Evolutionary conservation across 768 basidiomycete genomes (phyloP).

Genomic region (Phylloporus arenicola): DNA sequence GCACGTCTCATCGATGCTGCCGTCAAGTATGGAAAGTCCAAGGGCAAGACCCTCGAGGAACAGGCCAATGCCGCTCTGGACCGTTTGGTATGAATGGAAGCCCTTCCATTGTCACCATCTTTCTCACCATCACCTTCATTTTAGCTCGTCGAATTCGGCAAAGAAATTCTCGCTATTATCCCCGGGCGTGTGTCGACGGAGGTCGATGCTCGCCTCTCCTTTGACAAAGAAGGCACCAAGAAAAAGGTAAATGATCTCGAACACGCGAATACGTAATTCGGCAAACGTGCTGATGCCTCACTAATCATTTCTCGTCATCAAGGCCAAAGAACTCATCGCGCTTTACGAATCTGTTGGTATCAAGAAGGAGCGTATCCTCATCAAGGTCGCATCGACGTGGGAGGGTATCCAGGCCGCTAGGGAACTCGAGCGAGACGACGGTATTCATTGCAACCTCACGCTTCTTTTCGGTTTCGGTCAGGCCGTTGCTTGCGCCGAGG

Average conservation of each 20-base stretch:
- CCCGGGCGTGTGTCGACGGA: conserved; percentile 99
- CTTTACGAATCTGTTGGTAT: conserved; percentile 95
- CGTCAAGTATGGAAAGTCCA: conserved; percentile 67
- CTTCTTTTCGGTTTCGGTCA: conserved; percentile 98
- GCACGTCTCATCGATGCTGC: conserved; percentile 73
- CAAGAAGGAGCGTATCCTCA: conserved; percentile 88
- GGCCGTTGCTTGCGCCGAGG: conserved; percentile 98
- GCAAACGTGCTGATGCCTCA: conserved; percentile 5
- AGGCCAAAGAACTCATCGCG: conserved; percentile 84
- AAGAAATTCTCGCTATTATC: conserved; percentile 90
- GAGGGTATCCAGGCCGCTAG: conserved; percentile 99
- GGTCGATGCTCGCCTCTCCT: conserved; percentile 96
- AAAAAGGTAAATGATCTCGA: conserved; percentile 53
- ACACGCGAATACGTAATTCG: conserved; percentile 20
- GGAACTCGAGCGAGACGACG: conserved; percentile 86
- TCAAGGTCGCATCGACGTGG: conserved; percentile 99
- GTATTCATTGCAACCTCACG: conserved; percentile 98
- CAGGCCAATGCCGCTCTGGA: conserved; percentile 81
- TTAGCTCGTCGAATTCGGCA: conserved; percentile 96
- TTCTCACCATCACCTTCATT: conserved; percentile 13
- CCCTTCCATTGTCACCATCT: conserved; percentile 5
- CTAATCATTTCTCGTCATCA: conserved; percentile 9
- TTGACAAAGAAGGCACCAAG: conserved; percentile 91
- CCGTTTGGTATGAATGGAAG: conserved; percentile 62
- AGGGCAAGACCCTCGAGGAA: conserved; percentile 70